A percentile compares a stretch with the other conserved stretches of the same genome.
Conservation (phyloP, 2,329 filamentous ascomycete genomes). For the Monosporascus sp. region DNA sequence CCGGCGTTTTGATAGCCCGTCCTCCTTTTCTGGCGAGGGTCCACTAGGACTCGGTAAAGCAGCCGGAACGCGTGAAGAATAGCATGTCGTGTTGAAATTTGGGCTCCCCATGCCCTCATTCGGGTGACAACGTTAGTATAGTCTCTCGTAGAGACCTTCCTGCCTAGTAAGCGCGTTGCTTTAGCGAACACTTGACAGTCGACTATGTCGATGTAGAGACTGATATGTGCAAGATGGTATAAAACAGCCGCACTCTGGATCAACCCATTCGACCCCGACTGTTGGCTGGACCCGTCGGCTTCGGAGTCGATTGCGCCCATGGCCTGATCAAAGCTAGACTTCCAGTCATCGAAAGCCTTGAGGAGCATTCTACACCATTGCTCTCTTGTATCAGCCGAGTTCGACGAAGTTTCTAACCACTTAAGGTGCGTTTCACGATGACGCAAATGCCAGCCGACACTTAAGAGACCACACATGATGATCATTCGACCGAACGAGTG, state of each 20-base stretch:
- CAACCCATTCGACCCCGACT: slow-evolving; percentile 53
- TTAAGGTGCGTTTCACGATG: slow-evolving; percentile 80
- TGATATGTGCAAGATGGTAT: slow-evolving; percentile 84
- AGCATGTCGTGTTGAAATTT: slow-evolving; percentile 70
- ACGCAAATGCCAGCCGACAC: slow-evolving; percentile 87
- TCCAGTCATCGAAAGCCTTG: slow-evolving; percentile 82
- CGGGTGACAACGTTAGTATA: slow-evolving; percentile 66
- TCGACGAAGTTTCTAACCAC: slow-evolving; percentile 65
- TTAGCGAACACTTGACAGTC: slow-evolving; percentile 88
- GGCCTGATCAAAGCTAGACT: slow-evolving; percentile 72
- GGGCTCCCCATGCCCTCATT: slow-evolving; percentile 76
- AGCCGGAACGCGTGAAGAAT: slow-evolving; percentile 82
- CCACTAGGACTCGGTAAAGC: slow-evolving; percentile 67
- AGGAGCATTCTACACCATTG: slow-evolving; percentile 76
- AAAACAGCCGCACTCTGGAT: slow-evolving; percentile 77
- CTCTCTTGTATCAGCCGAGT: slow-evolving; percentile 56
- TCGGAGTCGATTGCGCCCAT: slow-evolving; percentile 39
- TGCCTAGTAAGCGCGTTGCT: slow-evolving; percentile 69
- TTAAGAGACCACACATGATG: slow-evolving; percentile 85
- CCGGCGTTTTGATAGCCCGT: slow-evolving; percentile 17
- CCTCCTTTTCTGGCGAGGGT: slow-evolving; percentile 34
- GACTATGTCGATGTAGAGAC: slow-evolving; percentile 80
- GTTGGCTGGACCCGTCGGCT: slow-evolving; percentile 35
- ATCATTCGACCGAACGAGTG: slow-evolving; percentile 87
- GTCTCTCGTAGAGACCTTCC: slow-evolving; percentile 72